A percentile compares a stretch with the other conserved stretches of the same genome.
phyloP scores from a whole-genome alignment of 805 yeast species.

The Lipomyces starkeyi region DNA sequence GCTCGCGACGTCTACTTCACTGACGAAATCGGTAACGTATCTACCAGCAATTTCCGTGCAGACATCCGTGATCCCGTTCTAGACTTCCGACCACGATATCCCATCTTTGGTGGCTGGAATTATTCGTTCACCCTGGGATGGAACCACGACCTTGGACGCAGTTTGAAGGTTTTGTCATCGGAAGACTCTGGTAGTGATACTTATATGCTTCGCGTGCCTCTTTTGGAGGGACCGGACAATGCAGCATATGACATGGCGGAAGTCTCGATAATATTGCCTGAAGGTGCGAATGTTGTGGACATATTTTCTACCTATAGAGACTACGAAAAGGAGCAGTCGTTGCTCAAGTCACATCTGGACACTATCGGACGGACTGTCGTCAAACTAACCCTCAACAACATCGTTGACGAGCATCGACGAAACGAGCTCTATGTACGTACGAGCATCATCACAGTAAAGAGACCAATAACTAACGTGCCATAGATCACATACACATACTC shows the following conservation, averaged over 20 bases:
- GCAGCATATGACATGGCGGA: slow-evolving; percentile 67
- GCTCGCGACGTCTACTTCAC: slow-evolving; percentile 76
- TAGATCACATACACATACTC: slow-evolving; percentile 60
- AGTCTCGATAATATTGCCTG: slow-evolving; percentile 78
- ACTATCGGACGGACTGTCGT: slow-evolving; percentile 78
- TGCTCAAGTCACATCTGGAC: slow-evolving; percentile 61
- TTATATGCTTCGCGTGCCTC: slow-evolving; percentile 69
- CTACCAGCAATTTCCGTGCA: slow-evolving; percentile 61
- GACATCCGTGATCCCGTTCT: slow-evolving; percentile 50
- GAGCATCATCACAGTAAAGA: too few species aligned
- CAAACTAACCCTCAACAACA: slow-evolving; percentile 60
- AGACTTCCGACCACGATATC: slow-evolving; percentile 82
- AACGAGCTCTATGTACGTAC: slow-evolving; percentile 61
- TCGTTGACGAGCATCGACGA: slow-evolving; percentile 70
- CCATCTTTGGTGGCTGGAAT: slow-evolving; percentile 95
- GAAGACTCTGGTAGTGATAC: slow-evolving; percentile 56
- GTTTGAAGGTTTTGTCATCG: slow-evolving; percentile 34
- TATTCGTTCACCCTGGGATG: slow-evolving; percentile 97
- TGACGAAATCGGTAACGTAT: slow-evolving; percentile 91
- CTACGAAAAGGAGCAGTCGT: slow-evolving; percentile 50
- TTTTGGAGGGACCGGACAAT: slow-evolving; percentile 73
- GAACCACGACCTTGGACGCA: slow-evolving; percentile 65
- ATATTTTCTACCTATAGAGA: slow-evolving; percentile 10
- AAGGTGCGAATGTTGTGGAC: slow-evolving; percentile 60
- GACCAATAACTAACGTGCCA: neutral